Evolutionary conservation across 345 rosid species (phyloP).

Genomic region (Anastatica hierochuntica): DNA sequence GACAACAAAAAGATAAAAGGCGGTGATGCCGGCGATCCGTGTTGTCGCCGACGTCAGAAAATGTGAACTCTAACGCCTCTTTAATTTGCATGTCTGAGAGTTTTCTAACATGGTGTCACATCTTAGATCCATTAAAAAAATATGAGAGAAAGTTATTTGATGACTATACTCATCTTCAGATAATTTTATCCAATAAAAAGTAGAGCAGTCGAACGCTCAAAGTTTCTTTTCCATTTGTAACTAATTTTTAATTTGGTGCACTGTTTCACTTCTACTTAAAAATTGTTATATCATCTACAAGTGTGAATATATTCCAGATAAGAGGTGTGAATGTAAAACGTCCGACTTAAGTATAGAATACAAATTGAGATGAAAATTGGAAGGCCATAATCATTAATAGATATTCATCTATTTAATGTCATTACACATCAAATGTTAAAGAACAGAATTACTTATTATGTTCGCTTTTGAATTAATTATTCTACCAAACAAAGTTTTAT

Average conservation of each 20-base stretch:
- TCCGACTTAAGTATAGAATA: background rate
- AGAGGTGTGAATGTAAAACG: constrained; percentile 11
- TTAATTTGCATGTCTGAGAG: no score
- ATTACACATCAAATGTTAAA: background rate
- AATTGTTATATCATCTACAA: background rate
- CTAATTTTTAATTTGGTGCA: no score
- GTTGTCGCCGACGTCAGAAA: no score
- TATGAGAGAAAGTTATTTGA: no score
- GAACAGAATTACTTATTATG: constrained; percentile 1
- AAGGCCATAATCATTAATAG: constrained; percentile 14
- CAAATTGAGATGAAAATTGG: background rate
- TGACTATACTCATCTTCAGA: no score
- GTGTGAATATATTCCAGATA: constrained; percentile 16
- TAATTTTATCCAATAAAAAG: no score
- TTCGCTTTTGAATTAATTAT: background rate
- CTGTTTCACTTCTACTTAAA: background rate
- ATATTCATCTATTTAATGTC: constrained; percentile 7
- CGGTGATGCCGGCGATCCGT: no score
- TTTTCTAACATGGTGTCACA: no score
- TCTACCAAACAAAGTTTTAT: background rate
- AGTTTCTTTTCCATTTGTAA: background rate
- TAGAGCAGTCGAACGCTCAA: background rate
- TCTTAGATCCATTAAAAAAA: no score
- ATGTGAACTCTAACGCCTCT: no score
- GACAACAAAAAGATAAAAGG: no score